Percentiles rank a stretch among this genome's conserved stretches.
Conservation (phyloP, 176 grass and related monocot genomes). For the Cenchrus fungigraminus region DNA sequence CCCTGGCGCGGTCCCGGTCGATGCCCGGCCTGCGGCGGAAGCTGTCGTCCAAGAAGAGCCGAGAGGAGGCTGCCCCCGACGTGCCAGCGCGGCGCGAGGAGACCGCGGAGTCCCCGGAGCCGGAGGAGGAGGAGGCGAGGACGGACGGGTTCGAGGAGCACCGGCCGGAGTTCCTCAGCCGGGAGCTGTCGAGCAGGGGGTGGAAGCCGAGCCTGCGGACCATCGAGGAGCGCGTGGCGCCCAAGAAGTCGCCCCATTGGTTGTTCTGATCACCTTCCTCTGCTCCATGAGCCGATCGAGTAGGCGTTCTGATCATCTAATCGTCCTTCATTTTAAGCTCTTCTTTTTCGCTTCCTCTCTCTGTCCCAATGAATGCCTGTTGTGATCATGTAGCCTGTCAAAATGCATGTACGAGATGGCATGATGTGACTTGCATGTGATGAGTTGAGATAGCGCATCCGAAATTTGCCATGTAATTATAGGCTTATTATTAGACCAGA, state of each 20-base stretch:
- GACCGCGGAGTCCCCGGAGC: not conserved
- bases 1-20: conserved; percentile 57
- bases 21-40: conserved; percentile 50
- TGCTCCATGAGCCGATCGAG: not conserved
- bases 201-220: conserved; percentile 93
- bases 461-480: conserved; percentile 37
- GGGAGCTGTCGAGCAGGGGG: conserved; percentile 75
- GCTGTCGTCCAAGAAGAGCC: conserved; percentile 42
- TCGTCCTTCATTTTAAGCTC: not conserved
- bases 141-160: conserved; percentile 54
- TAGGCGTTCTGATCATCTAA: conserved; percentile 30
- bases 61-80: not conserved
- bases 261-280: conserved; percentile 47
- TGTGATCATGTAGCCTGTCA: conserved; percentile 14
- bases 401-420: conserved; percentile 38
- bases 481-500: conserved; percentile 20
- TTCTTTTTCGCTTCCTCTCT: not conserved
- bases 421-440: conserved; percentile 38
- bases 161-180: conserved; percentile 65
- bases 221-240: conserved; percentile 67
- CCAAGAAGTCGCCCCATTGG: conserved; percentile 85
- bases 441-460: conserved; percentile 28
- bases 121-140: not conserved
- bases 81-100: not conserved
- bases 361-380: conserved; percentile 24